A percentile compares a stretch with the other conserved stretches of the same genome.
Conservation (phyloP, 2,329 filamentous ascomycete species). For the Alternaria ventricosa region DNA sequence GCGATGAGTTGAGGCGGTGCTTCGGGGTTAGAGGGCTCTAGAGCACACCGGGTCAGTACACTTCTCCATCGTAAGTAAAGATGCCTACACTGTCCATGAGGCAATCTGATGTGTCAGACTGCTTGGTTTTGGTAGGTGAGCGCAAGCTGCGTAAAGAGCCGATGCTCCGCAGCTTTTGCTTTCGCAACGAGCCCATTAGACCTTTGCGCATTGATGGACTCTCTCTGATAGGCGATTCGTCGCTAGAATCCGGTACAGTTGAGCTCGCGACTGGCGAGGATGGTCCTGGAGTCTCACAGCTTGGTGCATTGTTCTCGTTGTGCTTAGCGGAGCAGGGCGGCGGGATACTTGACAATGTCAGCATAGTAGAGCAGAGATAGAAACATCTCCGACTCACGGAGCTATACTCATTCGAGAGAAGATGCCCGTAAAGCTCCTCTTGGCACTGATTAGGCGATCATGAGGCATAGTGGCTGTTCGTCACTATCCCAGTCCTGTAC, state of each 20-base stretch:
- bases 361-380: neutral
- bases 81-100: neutral
- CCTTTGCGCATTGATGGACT: slow-evolving; percentile 36
- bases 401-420: slow-evolving; percentile 19
- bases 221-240: slow-evolving; percentile 23
- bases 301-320: slow-evolving; percentile 14
- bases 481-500: slow-evolving; percentile 6
- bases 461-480: slow-evolving; percentile 32
- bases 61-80: neutral
- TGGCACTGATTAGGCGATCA: slow-evolving; percentile 35
- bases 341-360: slow-evolving; percentile 4
- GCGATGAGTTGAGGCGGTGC: slow-evolving; percentile 22
- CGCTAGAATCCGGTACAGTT: slow-evolving; percentile 8
- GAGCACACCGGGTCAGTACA: neutral
- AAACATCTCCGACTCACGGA: neutral
- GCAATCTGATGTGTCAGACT: slow-evolving; percentile 2
- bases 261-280: neutral
- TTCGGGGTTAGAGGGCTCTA: slow-evolving; percentile 22
- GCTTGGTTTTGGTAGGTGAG: slow-evolving; percentile 27
- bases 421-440: slow-evolving; percentile 40
- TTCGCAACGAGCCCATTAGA: slow-evolving; percentile 36
- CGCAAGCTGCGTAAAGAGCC: slow-evolving; percentile 32
- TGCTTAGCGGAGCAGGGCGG: neutral
- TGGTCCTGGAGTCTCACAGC: slow-evolving; percentile 23
- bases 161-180: slow-evolving; percentile 31